Evolutionary conservation across 129 eudicot genomes (phyloP), one percentile per base, ranked within the genome.

Genomic region (Tagetes erecta): DNA sequence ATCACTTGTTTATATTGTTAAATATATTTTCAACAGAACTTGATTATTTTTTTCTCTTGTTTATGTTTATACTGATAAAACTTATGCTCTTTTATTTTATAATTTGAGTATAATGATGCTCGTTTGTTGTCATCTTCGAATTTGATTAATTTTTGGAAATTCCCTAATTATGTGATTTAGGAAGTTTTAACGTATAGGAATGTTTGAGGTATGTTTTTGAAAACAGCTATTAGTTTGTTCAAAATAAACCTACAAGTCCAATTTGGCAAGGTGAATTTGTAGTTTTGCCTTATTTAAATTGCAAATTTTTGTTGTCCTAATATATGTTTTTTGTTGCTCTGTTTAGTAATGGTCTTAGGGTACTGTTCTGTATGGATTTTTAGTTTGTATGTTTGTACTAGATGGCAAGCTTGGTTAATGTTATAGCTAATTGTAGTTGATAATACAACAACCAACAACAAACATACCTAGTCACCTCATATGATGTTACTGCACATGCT

Each of bases 261-360:
- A 20, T 20, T 20, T 20, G 27, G 27, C 27, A 20, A 20, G 27
- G 27, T 20, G 27, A 20, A 20, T 20, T 20, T 20, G 27, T 20
- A 20, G 27, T 20, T 20, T 20, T 20, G 27, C 27, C 27, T 20
- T 20, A 20, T 20, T 20, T 20, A 20, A 20, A 20, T 20, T 20
- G 27, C 27, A 20, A 20, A 20, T 20, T 20, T 20, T 20, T 20
- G 27, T 20, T 20, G 27, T 20, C 27, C 27, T 20, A 20, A 20
- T 20, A 20, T 20, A 20, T 20, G 27, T 20, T 20, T 20, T 20
- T 20, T 20, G 27, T 20, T 20, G 27, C 27, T 20, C 27, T 20
- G 27, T 20, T 20, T 20, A 20, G 27, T 20, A 20, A 20, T 20
- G 27, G 27, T 20, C 27, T 88, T 88, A 90, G 85, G 95, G 95